Evolutionary conservation across 176 grass and related monocot species (phyloP), one percentile per base, ranked within the genome.

Genomic region (Bolboschoenus planiculmis): DNA sequence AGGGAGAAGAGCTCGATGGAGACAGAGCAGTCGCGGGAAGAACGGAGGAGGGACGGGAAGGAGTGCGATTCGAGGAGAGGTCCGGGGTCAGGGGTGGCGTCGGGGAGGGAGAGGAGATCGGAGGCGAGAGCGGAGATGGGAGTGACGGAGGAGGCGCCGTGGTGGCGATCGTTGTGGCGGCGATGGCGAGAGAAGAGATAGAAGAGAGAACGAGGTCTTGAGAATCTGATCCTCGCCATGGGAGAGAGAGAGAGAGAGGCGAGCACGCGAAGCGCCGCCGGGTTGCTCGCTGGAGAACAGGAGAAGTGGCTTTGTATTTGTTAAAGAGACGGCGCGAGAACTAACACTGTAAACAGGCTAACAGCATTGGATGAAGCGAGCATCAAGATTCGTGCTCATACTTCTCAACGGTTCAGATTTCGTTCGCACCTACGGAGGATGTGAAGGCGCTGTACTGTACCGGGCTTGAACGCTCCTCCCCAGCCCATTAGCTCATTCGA

Each of bases 1-100:
- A 84, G 70, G 48, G 84, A 86, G 27, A 99, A 86, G 50, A 99
- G 92, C 66, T 90, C 56, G 24, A 95, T 37, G 8, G 87, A 95
- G 33, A 87, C 85, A 46, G 60, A 82, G 16, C 60, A 42, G 3
- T 59, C 29, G 14, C 4, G 13, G 3, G 51, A 80, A 30, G 78
- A 80, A 4, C 34, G 90, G 33, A 87, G 85, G 51, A 99, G 53
- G 3, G 55, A 39, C 67, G 59, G 85, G 81, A 77, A 99, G 60
- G 86, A 93, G 82, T 26, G 81, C 39, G 24, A 78, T 68, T 78
- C 59, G 88, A 90, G 72, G 84, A 93, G 84, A 83, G 84, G 15
- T 70, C 36, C 2, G 63, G 70, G 74, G 87, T 47, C 48, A 15
- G 93, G 89, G 47, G 40, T 42, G 67, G 50, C 10, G 50, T 15